A percentile compares a stretch with the other conserved stretches of the same genome.
phyloP scores from a whole-genome alignment of 495 filamentous ascomycete genomes.

The Aspergillus biplanus region DNA sequence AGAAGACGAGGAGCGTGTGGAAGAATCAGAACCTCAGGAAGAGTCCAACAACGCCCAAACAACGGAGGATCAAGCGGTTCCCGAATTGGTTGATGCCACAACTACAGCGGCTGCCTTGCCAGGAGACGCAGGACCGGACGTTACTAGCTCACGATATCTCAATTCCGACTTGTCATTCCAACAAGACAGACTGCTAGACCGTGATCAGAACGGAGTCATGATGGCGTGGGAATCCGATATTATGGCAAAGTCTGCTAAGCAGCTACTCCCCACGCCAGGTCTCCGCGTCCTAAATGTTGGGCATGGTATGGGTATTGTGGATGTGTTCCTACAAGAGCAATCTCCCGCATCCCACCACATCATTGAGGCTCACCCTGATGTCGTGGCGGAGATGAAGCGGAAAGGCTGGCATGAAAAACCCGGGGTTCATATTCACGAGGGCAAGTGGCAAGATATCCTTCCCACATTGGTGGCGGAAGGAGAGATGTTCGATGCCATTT shows the following conservation, averaged over 20 bases:
- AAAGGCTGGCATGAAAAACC: slow-evolving; percentile 67
- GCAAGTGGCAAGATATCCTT: slow-evolving; percentile 84
- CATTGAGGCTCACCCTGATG: slow-evolving; percentile 87
- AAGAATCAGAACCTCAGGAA: slow-evolving; percentile 31
- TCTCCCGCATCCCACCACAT: slow-evolving; percentile 74
- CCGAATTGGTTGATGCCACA: slow-evolving; percentile 38
- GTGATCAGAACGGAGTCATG: slow-evolving; percentile 88
- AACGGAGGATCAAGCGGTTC: slow-evolving; percentile 26
- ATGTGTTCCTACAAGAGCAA: slow-evolving; percentile 76
- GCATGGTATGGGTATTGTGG: slow-evolving; percentile 96
- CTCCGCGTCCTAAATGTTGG: slow-evolving; percentile 87
- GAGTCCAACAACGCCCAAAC: slow-evolving; percentile 22
- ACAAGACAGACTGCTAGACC: slow-evolving; percentile 76
- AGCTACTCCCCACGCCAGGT: slow-evolving; percentile 60
- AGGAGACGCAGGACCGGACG: slow-evolving; percentile 40
- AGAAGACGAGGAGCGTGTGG: slow-evolving; percentile 23
- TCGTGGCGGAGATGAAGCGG: slow-evolving; percentile 69
- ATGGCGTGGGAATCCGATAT: slow-evolving; percentile 95
- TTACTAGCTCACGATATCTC: slow-evolving; percentile 74
- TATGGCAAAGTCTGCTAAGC: slow-evolving; percentile 76
- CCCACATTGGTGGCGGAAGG: slow-evolving; percentile 70
- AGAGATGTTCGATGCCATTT: slow-evolving; percentile 84
- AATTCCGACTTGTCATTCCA: slow-evolving; percentile 75
- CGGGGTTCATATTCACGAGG: slow-evolving; percentile 67
- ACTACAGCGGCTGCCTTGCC: slow-evolving; percentile 18